Evolutionary conservation across 2,329 filamentous ascomycete species (phyloP).

Genomic region (Botrytis deweyae): DNA sequence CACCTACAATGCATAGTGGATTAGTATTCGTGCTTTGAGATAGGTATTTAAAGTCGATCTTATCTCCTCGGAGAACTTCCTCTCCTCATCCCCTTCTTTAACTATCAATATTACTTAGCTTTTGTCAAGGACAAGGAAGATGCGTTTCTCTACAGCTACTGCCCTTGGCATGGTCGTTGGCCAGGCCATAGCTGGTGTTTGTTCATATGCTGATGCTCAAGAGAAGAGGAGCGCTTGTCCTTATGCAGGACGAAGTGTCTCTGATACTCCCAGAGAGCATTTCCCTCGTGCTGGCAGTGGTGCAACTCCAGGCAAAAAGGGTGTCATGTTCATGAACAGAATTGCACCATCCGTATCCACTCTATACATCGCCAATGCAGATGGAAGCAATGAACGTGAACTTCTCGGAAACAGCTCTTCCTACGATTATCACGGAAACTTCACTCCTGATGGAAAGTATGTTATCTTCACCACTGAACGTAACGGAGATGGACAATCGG

Average conservation of each 20-base stretch:
- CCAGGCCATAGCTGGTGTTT: background rate
- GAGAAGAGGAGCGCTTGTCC: background rate
- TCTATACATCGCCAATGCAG: slow-evolving; percentile 41
- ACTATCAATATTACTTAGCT: background rate
- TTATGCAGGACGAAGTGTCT: slow-evolving; percentile 1
- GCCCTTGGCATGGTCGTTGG: background rate
- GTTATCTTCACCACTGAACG: slow-evolving; percentile 45
- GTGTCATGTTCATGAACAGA: slow-evolving; percentile 40
- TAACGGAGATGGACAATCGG: slow-evolving; percentile 45
- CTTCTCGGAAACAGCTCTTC: slow-evolving; percentile 36
- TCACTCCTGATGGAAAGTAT: slow-evolving; percentile 44
- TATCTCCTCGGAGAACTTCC: background rate
- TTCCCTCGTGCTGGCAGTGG: background rate
- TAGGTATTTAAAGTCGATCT: background rate
- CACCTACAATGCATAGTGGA: background rate
- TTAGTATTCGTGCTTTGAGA: background rate
- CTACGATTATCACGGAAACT: slow-evolving; percentile 43
- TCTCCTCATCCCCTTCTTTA: background rate
- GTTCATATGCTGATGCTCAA: slow-evolving; percentile 3
- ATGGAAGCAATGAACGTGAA: slow-evolving; percentile 43
- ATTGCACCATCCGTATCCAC: slow-evolving; percentile 39
- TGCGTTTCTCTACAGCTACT: slow-evolving; percentile 2
- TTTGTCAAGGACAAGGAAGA: background rate
- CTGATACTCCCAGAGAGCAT: background rate
- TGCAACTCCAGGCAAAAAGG: slow-evolving; percentile 4